Evolutionary conservation across 1,284 basidiomycete genomes (phyloP).

Genomic region (Uromyces viciae-fabae): DNA sequence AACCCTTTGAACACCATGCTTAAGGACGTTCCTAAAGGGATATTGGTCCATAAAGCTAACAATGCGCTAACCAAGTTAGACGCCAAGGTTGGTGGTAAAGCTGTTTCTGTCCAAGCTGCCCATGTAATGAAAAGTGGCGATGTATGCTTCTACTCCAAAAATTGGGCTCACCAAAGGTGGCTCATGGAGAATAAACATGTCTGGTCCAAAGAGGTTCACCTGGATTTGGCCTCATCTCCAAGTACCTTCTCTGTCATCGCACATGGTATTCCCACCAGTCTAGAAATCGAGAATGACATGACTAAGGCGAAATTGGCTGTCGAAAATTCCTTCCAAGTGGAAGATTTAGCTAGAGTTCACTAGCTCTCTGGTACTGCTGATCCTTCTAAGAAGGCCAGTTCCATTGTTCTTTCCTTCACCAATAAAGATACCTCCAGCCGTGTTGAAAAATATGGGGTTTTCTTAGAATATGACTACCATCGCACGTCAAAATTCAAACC

Average conservation of each 20-base stretch:
- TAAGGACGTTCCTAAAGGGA: too few species aligned
- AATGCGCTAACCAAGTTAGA: background rate
- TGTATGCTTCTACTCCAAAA: background rate
- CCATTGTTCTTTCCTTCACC: background rate
- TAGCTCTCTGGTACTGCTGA: background rate
- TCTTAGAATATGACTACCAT: background rate
- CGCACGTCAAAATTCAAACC: background rate
- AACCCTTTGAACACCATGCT: too few species aligned
- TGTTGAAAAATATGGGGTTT: background rate
- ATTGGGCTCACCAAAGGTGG: background rate
- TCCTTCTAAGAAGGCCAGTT: background rate
- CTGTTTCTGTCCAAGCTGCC: background rate
- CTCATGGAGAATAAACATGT: conserved; percentile 5
- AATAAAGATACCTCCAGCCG: background rate
- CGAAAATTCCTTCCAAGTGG: background rate
- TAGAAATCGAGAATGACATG: too few species aligned
- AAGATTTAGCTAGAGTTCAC: background rate
- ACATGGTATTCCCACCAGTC: background rate
- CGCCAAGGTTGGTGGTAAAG: background rate
- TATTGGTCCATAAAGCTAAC: background rate
- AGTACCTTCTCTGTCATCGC: background rate
- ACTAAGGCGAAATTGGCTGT: background rate
- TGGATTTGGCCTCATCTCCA: background rate
- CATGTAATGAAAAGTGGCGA: background rate
- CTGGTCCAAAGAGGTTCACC: conserved; percentile 14